Evolutionary conservation across 2,329 filamentous ascomycete genomes (phyloP).

Genomic region (Fusarium fracticaudum): DNA sequence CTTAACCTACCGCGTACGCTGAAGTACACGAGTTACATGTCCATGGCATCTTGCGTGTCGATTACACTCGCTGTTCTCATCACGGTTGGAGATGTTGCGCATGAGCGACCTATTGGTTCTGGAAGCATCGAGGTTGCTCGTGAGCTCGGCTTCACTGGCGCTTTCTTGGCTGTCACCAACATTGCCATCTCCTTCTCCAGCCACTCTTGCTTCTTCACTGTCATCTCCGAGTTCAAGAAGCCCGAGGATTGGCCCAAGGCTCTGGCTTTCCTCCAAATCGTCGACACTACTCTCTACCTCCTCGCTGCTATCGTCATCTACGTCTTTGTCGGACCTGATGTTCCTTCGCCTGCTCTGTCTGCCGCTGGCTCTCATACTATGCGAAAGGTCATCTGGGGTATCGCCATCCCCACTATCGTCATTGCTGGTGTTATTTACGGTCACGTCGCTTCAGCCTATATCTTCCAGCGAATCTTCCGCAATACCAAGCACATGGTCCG

Average conservation of each 20-base stretch:
- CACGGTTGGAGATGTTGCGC: slow-evolving; percentile 70
- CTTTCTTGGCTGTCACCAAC: slow-evolving; percentile 68
- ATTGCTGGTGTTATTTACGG: slow-evolving; percentile 77
- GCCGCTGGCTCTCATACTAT: slow-evolving; percentile 63
- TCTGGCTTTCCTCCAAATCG: slow-evolving; percentile 64
- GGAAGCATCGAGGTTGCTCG: slow-evolving; percentile 47
- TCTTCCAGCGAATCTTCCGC: slow-evolving; percentile 71
- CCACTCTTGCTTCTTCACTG: slow-evolving; percentile 74
- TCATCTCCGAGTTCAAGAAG: slow-evolving; percentile 71
- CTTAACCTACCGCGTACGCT: slow-evolving; percentile 70
- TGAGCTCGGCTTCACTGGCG: slow-evolving; percentile 59
- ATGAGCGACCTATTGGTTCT: slow-evolving; percentile 52
- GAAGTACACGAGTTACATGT: slow-evolving; percentile 69
- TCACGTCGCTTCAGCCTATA: slow-evolving; percentile 71
- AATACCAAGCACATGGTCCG: slow-evolving; percentile 65
- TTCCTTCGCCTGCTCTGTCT: slow-evolving; percentile 73
- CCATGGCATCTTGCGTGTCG: slow-evolving; percentile 69
- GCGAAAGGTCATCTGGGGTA: slow-evolving; percentile 72
- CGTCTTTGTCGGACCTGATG: slow-evolving; percentile 68
- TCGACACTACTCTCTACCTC: slow-evolving; percentile 70
- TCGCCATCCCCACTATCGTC: slow-evolving; percentile 72
- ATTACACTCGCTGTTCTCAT: slow-evolving; percentile 70
- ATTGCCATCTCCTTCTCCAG: slow-evolving; percentile 73
- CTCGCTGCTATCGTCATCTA: slow-evolving; percentile 74
- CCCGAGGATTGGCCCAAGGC: slow-evolving; percentile 56